Evolutionary conservation across 805 yeast genomes (phyloP).

Genomic region (Tetrapisispora pingtungensis): DNA sequence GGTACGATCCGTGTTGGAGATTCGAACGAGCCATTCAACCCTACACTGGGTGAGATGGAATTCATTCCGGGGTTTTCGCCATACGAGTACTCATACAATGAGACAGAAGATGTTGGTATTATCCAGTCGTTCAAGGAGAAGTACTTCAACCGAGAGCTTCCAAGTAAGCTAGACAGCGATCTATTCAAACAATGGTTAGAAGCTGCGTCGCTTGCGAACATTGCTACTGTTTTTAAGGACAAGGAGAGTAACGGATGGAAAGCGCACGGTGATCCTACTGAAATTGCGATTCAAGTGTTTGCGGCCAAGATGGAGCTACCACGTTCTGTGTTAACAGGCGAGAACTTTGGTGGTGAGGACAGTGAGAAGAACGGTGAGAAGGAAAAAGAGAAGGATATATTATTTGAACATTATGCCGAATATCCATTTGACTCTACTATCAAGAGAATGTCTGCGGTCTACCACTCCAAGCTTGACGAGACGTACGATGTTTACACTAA

Average conservation of each 20-base stretch:
- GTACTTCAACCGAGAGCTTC: conserved; percentile 10
- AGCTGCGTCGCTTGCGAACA: conserved; percentile 69
- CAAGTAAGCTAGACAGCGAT: conserved; percentile 11
- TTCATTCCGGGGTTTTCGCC: conserved; percentile 63
- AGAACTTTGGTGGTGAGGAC: conserved; percentile 18
- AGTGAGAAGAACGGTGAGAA: conserved; percentile 37
- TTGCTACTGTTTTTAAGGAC: conserved; percentile 53
- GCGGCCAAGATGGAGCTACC: conserved; percentile 46
- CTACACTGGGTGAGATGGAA: conserved; percentile 85
- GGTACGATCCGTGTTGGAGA: conserved; percentile 52
- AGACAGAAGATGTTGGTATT: conserved; percentile 25
- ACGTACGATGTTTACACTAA: conserved; percentile 59
- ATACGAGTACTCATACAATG: conserved; percentile 22
- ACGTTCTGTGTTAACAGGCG: conserved; percentile 36
- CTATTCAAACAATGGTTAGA: conserved; percentile 43
- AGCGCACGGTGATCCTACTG: conserved; percentile 85
- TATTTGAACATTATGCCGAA: conserved; percentile 52
- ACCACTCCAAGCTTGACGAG: conserved; percentile 46
- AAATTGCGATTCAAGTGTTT: conserved; percentile 77
- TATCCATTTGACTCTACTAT: conserved; percentile 76
- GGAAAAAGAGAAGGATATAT: conserved; percentile 2
- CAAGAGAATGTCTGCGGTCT: conserved; percentile 77
- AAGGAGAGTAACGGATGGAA: conserved; percentile 45
- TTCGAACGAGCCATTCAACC: conserved; percentile 74
- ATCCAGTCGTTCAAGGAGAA: conserved; percentile 16